Evolutionary conservation across 768 basidiomycete species (phyloP).

Genomic region (Pleurotus tuoliensis): DNA sequence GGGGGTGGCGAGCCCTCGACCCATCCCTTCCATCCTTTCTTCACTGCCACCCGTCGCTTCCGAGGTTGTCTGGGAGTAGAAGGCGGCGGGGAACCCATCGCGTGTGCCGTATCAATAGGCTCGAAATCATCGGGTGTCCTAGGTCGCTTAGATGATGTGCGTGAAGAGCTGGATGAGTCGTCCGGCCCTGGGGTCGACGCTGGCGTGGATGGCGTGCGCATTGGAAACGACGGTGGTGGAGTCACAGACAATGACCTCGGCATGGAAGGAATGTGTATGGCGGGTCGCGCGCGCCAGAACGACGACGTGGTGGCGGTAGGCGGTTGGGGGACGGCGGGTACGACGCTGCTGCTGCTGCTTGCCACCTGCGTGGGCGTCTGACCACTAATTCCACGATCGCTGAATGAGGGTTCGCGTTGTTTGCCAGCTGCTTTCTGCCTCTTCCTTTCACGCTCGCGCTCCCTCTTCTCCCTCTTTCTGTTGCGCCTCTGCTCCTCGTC

Average conservation of each 20-base stretch:
- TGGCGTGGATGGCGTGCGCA: conserved; percentile 49
- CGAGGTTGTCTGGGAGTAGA: conserved; percentile 25
- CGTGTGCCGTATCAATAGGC: conserved; percentile 22
- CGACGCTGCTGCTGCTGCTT: conserved; percentile 16
- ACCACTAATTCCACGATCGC: conserved; percentile 11
- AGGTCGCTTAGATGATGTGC: conserved; percentile 77
- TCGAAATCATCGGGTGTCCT: conserved; percentile 68
- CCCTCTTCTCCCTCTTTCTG: conserved; percentile 52
- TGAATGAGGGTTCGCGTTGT: conserved; percentile 29
- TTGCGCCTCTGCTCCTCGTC: conserved; percentile 53
- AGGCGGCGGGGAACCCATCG: conserved; percentile 20
- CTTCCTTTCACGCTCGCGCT: conserved; percentile 48
- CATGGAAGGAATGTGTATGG: conserved; percentile 66
- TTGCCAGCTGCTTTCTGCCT: conserved; percentile 25
- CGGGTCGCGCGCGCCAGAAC: conserved; percentile 69
- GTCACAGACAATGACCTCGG: conserved; percentile 74
- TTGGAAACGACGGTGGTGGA: conserved; percentile 54
- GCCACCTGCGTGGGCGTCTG: background rate
- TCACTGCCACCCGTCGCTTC: conserved; percentile 61
- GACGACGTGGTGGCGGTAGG: conserved; percentile 34
- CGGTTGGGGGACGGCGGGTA: conserved; percentile 21
- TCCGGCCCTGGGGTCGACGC: conserved; percentile 75
- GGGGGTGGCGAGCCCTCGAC: conserved; percentile 82
- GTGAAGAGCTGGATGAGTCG: conserved; percentile 66
- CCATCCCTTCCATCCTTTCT: conserved; percentile 91